Conservation (phyloP, 371 early-diverging fungal species). For the Chytridium lagenaria region DNA sequence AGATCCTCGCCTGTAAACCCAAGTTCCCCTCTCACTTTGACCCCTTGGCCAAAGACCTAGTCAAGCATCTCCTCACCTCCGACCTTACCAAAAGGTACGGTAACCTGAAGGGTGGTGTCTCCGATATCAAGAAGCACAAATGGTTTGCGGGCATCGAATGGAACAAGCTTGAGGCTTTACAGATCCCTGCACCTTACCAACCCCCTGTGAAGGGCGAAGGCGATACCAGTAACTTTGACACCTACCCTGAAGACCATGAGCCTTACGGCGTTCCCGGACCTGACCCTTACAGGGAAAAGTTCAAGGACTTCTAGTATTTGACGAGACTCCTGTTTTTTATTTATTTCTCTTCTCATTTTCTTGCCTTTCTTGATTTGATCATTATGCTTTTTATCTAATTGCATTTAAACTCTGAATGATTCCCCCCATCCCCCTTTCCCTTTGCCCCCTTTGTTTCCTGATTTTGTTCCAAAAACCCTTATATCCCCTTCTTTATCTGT, state of each 20-base stretch:
- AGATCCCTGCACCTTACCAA: constrained; percentile 89
- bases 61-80: constrained; percentile 83
- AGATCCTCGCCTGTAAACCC: constrained; percentile 87
- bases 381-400: too few species aligned
- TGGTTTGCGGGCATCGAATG: constrained; percentile 97
- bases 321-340: constrained; percentile 3
- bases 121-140: constrained; percentile 90
- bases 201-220: constrained; percentile 86
- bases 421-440: too few species aligned
- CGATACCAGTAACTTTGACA: constrained; percentile 94
- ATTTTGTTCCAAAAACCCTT: too few species aligned
- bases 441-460: too few species aligned
- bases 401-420: too few species aligned
- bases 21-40: constrained; percentile 92
- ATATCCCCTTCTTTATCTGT: too few species aligned
- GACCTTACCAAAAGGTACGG: constrained; percentile 92
- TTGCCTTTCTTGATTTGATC: too few species aligned
- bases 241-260: constrained; percentile 85
- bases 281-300: constrained; percentile 48
- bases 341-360: neutral
- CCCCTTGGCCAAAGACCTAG: constrained; percentile 85
- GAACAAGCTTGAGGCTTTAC: constrained; percentile 72
- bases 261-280: constrained; percentile 52
- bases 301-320: constrained; percentile 45
- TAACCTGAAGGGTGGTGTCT: constrained; percentile 85